Base-by-base conservation (phyloP, 345 rosid genomes). In the Syzygium oleosum region DNA sequence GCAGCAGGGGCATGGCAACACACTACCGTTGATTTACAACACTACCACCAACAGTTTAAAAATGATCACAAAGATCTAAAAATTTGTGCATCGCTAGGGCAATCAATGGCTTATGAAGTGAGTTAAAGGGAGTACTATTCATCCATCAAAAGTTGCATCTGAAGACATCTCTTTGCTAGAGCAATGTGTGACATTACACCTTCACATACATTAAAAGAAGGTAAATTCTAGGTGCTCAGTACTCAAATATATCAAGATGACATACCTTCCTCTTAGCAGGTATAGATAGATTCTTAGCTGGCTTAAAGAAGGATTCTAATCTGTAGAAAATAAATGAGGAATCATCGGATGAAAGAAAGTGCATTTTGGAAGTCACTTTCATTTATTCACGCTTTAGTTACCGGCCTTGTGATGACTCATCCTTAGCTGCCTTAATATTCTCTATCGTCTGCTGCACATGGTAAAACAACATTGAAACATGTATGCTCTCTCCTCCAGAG, bases 371-470 rank as follows among this genome's bases (percentile, higher is more conserved):
- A 17, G 23, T 34, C 25, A 68, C 46, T 43, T 84, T 85, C 11
- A 54, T 52, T 22, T 51, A 85, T 58, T 86, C 22, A 27, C 86
- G 87, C 87, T 68, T 90, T 88, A 97, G 46, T 68, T 68, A 68
- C 96, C 95, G 89, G 85, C 98, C 99, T 92, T 94, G 98, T 27
- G 98, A 91, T 89, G 96, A 93, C 93, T 95, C 96, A 91, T 95
- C 94, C 95, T 95, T 96, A 38, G 99, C 98, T 43, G 94, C 91
- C 91, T 96, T 98, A 54, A 98, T 94, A 88, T 98, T 98, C 92
- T 98, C 98, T 87, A 94, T 89, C 8, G 98, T 97, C 99, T 96
- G 90, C 78, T 61, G 77, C 46, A 87, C 85, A 86, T 29, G 78
- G 15, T 52, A 87, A 89, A 58, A 86, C 79, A 55, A 84, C 29